Evolutionary conservation across 208 protist genomes (phyloP).

Genomic region (Endotrypanum monterogeii): DNA sequence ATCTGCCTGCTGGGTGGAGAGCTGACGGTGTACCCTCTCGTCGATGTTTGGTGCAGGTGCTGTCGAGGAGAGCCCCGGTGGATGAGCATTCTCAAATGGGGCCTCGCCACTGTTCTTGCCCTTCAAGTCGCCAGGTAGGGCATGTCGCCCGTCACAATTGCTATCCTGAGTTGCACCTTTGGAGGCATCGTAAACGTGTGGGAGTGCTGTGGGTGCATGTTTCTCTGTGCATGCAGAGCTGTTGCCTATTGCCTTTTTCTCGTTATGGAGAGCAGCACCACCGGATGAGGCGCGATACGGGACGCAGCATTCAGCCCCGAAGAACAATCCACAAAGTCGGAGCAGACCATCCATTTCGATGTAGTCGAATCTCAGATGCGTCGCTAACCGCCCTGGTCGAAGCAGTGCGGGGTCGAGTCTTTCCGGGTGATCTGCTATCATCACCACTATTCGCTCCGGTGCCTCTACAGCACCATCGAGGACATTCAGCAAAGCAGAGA

Average conservation of each 20-base stretch:
- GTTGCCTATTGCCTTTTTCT: not conserved
- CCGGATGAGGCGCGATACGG: not conserved
- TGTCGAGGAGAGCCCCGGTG: not conserved
- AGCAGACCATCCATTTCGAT: constrained; percentile 20
- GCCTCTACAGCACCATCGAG: constrained; percentile 25
- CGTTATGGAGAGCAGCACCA: not conserved
- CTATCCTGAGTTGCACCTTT: too few species aligned
- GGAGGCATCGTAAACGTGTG: not conserved
- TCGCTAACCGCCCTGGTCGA: constrained; percentile 23
- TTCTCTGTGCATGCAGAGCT: not conserved
- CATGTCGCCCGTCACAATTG: too few species aligned
- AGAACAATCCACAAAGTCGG: constrained; percentile 24
- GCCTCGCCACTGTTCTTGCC: not conserved
- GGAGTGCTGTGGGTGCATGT: not conserved
- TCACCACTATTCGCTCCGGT: constrained; percentile 28
- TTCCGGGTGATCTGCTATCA: constrained; percentile 32
- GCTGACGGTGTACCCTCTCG: constrained; percentile 12
- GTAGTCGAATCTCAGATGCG: constrained; percentile 34
- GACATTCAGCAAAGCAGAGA: constrained; percentile 28
- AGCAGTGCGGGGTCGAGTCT: constrained; percentile 31
- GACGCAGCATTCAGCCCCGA: not conserved
- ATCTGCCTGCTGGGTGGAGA: constrained; percentile 15
- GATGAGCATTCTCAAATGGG: constrained; percentile 3
- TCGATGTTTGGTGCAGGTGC: not conserved
- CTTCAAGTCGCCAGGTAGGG: not conserved